These are phyloP conservation scores for Eucalyptus sp. DNA, from an alignment of 345 rosid genomes.

Conservation along the genomic window DNA sequence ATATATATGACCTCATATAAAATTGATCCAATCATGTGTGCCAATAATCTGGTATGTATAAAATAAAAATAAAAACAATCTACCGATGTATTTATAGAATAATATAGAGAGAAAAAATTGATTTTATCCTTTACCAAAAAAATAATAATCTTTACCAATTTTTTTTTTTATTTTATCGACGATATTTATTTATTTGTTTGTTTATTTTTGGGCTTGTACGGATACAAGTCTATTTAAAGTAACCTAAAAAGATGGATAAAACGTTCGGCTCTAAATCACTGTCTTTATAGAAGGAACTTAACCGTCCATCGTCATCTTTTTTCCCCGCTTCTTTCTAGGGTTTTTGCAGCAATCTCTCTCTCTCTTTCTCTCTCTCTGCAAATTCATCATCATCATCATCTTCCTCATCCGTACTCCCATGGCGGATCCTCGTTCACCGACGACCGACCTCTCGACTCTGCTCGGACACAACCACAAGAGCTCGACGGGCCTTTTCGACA, in stretches of 20 bases:
- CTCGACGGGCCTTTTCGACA: not conserved
- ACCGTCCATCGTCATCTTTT: not conserved
- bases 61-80: too few relatives aligned
- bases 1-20: not conserved
- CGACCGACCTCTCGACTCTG: not conserved
- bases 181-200: not conserved
- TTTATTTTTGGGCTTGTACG: not conserved
- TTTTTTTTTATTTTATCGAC: not conserved
- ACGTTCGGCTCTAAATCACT: not conserved
- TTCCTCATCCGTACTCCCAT: not conserved
- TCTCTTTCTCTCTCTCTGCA: not conserved
- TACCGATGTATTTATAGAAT: not conserved
- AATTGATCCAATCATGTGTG: too few relatives aligned
- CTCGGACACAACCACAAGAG: not conserved
- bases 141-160: too few relatives aligned
- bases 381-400: not conserved
- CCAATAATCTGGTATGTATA: too few relatives aligned
- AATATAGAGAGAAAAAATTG: not conserved
- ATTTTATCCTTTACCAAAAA: too few relatives aligned
- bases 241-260: not conserved
- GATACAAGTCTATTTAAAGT: not conserved
- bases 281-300: not conserved
- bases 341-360: not conserved
- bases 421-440: slow-evolving; percentile 1
- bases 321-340: not conserved